phyloP scores from a whole-genome alignment of 805 yeast species.

The Yarrowia sp. region DNA sequence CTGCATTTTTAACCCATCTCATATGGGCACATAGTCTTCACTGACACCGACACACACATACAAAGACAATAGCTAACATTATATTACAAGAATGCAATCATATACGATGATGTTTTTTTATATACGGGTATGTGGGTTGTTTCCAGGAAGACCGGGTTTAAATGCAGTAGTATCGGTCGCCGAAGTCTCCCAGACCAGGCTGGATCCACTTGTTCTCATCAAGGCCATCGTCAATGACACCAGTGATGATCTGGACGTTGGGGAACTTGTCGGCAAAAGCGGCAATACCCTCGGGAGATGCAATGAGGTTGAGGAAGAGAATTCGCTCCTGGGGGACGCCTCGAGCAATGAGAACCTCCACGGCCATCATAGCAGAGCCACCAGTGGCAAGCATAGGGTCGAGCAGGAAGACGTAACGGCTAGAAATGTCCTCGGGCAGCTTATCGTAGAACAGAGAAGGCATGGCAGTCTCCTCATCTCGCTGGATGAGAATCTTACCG shows the following conservation, averaged over 20 bases:
- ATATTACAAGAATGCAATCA: neutral
- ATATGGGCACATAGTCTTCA: neutral
- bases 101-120: slow-evolving; percentile 10
- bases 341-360: slow-evolving; percentile 77
- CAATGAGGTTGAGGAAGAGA: slow-evolving; percentile 82
- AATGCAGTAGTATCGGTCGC: slow-evolving; percentile 94
- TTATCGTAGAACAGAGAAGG: slow-evolving; percentile 92
- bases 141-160: slow-evolving; percentile 37
- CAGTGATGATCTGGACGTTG: slow-evolving; percentile 82
- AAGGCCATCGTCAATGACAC: slow-evolving; percentile 83
- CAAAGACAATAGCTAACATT: neutral
- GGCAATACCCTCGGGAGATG: slow-evolving; percentile 90
- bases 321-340: slow-evolving; percentile 89
- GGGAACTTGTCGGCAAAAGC: slow-evolving; percentile 79
- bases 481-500: slow-evolving; percentile 93
- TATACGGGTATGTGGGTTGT: slow-evolving; percentile 1
- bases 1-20: too few relatives aligned
- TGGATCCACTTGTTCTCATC: slow-evolving; percentile 80
- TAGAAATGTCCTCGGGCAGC: slow-evolving; percentile 85
- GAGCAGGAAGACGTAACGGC: slow-evolving; percentile 81
- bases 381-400: slow-evolving; percentile 99
- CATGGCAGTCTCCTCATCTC: slow-evolving; percentile 95
- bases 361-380: slow-evolving; percentile 96
- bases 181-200: slow-evolving; percentile 97
- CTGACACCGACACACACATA: neutral